Conservation (phyloP, 805 yeast species). For the Soucietia sequanensis region DNA sequence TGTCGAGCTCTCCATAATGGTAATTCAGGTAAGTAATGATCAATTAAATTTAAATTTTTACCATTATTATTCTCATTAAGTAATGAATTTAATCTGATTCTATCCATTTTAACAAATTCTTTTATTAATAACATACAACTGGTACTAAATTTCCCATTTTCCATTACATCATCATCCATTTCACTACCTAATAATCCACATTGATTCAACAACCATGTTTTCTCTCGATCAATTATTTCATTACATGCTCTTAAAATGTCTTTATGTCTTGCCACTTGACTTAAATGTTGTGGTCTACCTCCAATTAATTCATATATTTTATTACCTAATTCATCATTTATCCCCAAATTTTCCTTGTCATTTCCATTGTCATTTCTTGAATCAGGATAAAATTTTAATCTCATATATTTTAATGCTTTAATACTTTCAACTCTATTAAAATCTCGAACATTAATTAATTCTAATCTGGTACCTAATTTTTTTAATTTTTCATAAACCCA, state of each 20-base stretch:
- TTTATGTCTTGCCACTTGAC: constrained; percentile 61
- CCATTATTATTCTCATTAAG: constrained; percentile 10
- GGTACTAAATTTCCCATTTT: constrained; percentile 70
- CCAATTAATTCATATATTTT: constrained; percentile 69
- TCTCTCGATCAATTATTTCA: constrained; percentile 71
- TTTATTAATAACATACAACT: constrained; percentile 73
- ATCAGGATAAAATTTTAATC: constrained; percentile 41
- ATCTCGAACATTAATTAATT: constrained; percentile 67
- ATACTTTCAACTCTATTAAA: constrained; percentile 55
- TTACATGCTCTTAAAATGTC: constrained; percentile 64
- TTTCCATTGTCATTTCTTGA: no score
- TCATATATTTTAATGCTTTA: constrained; percentile 50
- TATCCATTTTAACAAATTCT: constrained; percentile 69
- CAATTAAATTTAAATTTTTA: constrained; percentile 12
- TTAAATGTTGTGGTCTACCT: constrained; percentile 80
- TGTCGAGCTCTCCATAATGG: constrained; percentile 85
- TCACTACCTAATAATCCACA: constrained; percentile 73
- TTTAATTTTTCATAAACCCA: constrained; percentile 82
- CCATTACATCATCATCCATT: constrained; percentile 92
- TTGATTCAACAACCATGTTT: constrained; percentile 82
- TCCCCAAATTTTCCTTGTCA: no score
- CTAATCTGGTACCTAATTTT: constrained; percentile 69
- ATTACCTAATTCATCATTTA: constrained; percentile 45
- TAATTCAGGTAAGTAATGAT: constrained; percentile 64
- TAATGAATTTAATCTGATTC: constrained; percentile 27